Base-by-base conservation (phyloP, 2,329 filamentous ascomycete species). In the Paramyrothecium sp. region DNA sequence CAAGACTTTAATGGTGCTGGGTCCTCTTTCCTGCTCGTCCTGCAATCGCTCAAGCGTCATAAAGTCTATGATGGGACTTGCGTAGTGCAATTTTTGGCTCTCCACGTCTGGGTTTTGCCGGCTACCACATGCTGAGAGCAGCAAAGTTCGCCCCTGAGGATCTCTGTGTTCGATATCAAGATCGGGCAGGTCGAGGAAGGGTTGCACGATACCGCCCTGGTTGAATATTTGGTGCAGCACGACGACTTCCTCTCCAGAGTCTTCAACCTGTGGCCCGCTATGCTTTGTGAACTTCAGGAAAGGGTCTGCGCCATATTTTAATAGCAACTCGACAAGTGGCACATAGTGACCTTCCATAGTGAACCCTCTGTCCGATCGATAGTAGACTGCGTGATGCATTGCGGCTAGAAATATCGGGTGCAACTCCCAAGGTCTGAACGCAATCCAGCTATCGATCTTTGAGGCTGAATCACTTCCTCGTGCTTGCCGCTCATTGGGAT, bases 101-200 rank as follows among this genome's bases (percentile, higher is more conserved):
- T 30, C 26, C 26, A 30, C 10, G 26, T 65, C 58, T 3, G 58
- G 60, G 1, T 61, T 58, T 12, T 20, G 4, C 5, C 8, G 1
- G 2, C 54, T 44, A 12, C 53, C 41, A 33, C 67, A 71, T 2
- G 62, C 61, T 12, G 61, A 62, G 3, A 65, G 65, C 7, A 71
- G 61, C 3, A 70, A 53, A 17, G 67, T 71, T 19, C 61, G 57
- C 1, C 67, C 67, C 20, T 57, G 54, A 11, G 56, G 53, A 41
- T 71, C 66, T n/a, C 64, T 61, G n/a, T 58, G 53, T 41, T 69
- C 61, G 50, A 65, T 57, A 23, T 71, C 61, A 3, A 69, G 41
- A 13, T 20, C 47, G 2, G 60, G 59, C 3, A 65, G 23, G 2
- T 53, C 26, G 3, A 72, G 54, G 12, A 70, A 62, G 0, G 30